Percentiles rank a stretch among this genome's conserved stretches.
Conservation (phyloP, 2,329 filamentous ascomycete species). For the Davidsoniella virescens region DNA sequence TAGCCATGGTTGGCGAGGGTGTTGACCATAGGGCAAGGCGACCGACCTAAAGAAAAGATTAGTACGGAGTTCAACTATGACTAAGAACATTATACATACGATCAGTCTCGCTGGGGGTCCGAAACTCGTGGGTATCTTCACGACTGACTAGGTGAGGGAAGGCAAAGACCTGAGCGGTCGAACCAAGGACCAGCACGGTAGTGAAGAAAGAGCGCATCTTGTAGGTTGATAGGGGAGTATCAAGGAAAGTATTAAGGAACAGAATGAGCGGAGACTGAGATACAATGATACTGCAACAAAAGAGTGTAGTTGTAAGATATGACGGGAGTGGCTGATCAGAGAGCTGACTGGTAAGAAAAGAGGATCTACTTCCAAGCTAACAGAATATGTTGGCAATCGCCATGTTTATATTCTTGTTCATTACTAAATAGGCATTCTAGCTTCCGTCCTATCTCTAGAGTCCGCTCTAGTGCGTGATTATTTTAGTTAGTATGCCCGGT, state of each 20-base stretch:
- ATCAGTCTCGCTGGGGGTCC: slow-evolving; percentile 1
- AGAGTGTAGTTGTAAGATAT: neutral
- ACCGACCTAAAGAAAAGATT: slow-evolving; percentile 8
- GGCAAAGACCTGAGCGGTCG: slow-evolving; percentile 7
- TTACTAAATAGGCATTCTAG: neutral
- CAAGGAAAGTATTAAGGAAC: neutral
- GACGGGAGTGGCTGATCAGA: slow-evolving; percentile 1
- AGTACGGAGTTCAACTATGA: too few species aligned
- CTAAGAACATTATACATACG: neutral
- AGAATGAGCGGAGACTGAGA: neutral
- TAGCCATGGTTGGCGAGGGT: slow-evolving; percentile 16
- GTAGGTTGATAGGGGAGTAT: neutral
- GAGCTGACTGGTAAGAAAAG: slow-evolving; percentile 2
- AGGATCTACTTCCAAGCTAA: neutral
- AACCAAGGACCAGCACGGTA: slow-evolving; percentile 6
- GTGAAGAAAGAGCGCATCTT: slow-evolving; percentile 8
- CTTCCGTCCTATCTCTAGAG: neutral
- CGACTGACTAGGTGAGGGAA: neutral
- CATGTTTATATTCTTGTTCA: neutral
- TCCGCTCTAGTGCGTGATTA: neutral
- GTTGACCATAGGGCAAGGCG: slow-evolving; percentile 17
- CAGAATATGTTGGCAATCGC: neutral
- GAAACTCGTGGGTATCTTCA: slow-evolving; percentile 11
- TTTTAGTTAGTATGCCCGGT: neutral
- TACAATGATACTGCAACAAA: neutral